Percentiles rank a stretch among this genome's conserved stretches.
Evolutionary conservation across 192 early-diverging fungal species (phyloP).

Genomic region (Umbelopsis vinacea): DNA sequence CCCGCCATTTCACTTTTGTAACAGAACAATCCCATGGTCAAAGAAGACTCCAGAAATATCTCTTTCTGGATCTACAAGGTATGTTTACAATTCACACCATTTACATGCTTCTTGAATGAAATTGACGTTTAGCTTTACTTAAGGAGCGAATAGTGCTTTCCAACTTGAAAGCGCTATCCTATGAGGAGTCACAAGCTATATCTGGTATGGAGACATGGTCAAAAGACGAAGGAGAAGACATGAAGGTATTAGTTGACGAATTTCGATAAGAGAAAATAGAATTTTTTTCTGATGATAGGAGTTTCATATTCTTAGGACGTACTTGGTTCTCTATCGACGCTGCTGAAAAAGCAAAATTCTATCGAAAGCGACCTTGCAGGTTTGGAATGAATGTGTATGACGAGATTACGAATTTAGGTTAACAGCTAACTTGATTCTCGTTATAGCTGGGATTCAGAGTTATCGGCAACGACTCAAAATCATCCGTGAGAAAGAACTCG

Average conservation of each 20-base stretch:
- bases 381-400: background rate
- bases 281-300: no score
- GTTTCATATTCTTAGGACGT: constrained; percentile 18
- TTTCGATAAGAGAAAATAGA: background rate
- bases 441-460: constrained; percentile 17
- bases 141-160: constrained; percentile 19
- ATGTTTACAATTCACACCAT: background rate
- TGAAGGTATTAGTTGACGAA: background rate
- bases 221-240: constrained; percentile 20
- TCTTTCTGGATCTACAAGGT: constrained; percentile 7
- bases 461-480: constrained; percentile 30
- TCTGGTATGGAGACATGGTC: constrained; percentile 20
- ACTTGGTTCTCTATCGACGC: background rate
- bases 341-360: constrained; percentile 11
- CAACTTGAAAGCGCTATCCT: constrained; percentile 9
- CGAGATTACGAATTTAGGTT: background rate
- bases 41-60: background rate
- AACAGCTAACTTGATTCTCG: background rate
- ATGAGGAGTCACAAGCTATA: background rate
- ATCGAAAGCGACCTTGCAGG: constrained; percentile 23
- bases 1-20: background rate
- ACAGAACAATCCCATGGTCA: constrained; percentile 12
- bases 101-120: no score
- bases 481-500: constrained; percentile 25
- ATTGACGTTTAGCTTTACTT: no score